Base-by-base conservation (phyloP, 345 rosid species). In the Eutrema japonicum region DNA sequence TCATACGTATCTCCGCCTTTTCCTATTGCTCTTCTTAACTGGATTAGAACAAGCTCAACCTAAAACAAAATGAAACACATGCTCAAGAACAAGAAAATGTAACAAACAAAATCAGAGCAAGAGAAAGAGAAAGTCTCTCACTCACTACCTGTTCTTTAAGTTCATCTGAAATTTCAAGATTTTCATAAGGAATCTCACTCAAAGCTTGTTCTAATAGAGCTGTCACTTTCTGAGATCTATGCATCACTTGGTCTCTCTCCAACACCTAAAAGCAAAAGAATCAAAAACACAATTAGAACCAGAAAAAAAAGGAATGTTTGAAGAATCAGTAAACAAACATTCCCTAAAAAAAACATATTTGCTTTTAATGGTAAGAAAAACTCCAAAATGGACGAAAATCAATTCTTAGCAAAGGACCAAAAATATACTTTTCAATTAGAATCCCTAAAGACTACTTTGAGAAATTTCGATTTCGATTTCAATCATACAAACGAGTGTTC, bases 81-180 rank as follows among this genome's bases (percentile, higher is more conserved):
- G 54, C 10, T 69, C 14, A 38, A 13, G 48, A 54, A 38, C 35
- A 45, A 49, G 10, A 7, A 41, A 41, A 41, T 41, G 45, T 41
- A 3, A 41, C 10, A 41, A 41, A 9, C 10, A 0, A 10, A 8
- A 27, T 7, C 13, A 61, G 51, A 71, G 43, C 30, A 5, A 71
- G 42, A 38, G 33, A 27, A 6, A 71, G 33, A 38, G 22, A 27
- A 9, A n/a, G 14, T 40, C 4, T 22, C 6, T 60, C 2, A 27
- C 32, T 81, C 2, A 27, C 36, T 81, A 94, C 98, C 93, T 91
- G 98, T 72, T 94, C 98, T 73, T 86, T 87, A 68, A 91, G 96
- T 82, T 94, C 98, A 82, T 89, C 95, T 29, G 96, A 92, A 57
- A 94, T 87, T 58, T 89, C 98, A 37, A 91, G 95, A 67, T 74